Base-by-base conservation (phyloP, 306 rosid genomes). In the Corylus americana region DNA sequence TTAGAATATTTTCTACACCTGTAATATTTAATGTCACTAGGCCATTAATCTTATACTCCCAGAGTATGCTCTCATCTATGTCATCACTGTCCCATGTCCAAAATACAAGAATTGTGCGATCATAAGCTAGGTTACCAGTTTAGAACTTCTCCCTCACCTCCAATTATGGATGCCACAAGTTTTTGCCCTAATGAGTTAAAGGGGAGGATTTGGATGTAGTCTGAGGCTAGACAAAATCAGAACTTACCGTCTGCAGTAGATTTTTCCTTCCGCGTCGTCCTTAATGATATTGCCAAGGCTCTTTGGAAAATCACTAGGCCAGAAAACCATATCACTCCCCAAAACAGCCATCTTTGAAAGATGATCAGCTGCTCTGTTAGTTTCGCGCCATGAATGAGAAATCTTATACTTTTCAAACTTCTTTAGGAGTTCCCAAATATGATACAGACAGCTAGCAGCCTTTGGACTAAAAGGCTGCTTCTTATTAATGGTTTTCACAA, bases 321-420 rank as follows among this genome's bases (percentile, higher is more conserved):
- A 82, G 22, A 92, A 74, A n/a, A 92, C 87, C 14, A 80, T 81
- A 27, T 90, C 94, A 27, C 79, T 79, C 31, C 82, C 84, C 7
- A 0, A 8, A 77, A 85, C 54, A 59, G 58, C 83, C 92, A 88
- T 88, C 85, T 88, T 88, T 8, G 91, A 73, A 78, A 91, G 97
- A 83, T 85, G 84, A 89, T 91, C 92, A 50, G 93, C 92, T 7
- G 92, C 93, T 54, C 84, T 85, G 16, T 91, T 88, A 78, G 93
- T 80, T 82, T 89, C 97, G 1, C 93, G 91, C 93, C 91, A 91
- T 5, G 92, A 78, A 81, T 89, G 97, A 74, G 93, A 76, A 77
- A 91, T 75, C 12, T 42, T 13, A 73, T 77, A 76, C 13, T 77
- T 27, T n/a, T 89, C 85, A 74, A 89, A 86, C 67, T 83, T 88